Evolutionary conservation across 768 basidiomycete genomes (phyloP).

Genomic region (Daedalea quercina): DNA sequence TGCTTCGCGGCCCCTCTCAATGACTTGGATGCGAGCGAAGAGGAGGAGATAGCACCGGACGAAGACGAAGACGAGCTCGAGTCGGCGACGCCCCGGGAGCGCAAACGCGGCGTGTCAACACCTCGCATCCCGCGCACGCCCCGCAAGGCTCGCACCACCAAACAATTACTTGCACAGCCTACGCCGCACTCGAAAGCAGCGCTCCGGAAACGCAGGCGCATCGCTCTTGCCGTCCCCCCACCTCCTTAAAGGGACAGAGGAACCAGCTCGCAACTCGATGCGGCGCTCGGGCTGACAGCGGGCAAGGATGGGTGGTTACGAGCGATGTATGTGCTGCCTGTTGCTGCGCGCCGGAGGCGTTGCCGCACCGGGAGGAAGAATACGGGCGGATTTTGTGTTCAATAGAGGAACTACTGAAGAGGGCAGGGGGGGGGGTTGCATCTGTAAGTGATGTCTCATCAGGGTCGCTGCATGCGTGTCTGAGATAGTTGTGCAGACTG

Average conservation of each 20-base stretch:
- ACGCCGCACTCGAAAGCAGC: conserved; percentile 76
- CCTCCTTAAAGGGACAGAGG: conserved; percentile 27
- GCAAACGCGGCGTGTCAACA: conserved; percentile 21
- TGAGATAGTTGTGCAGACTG: conserved; percentile 60
- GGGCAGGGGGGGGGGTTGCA: conserved; percentile 90
- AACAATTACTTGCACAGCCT: conserved; percentile 45
- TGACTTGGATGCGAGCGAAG: not conserved
- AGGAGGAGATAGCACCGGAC: conserved; percentile 11
- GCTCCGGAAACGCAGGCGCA: conserved; percentile 40
- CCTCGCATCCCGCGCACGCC: conserved; percentile 13
- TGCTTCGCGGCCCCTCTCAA: not conserved
- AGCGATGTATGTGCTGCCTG: conserved; percentile 88
- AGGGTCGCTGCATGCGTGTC: not conserved
- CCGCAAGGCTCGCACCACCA: conserved; percentile 12
- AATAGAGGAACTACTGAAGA: conserved; percentile 82
- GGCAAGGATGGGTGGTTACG: conserved; percentile 69
- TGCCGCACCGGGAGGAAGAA: conserved; percentile 88
- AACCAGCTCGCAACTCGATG: conserved; percentile 20
- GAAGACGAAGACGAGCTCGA: conserved; percentile 10
- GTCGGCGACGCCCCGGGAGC: conserved; percentile 36
- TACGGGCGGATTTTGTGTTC: conserved; percentile 67
- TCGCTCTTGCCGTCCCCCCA: conserved; percentile 29
- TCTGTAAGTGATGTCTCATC: conserved; percentile 54
- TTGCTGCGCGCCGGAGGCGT: conserved; percentile 85
- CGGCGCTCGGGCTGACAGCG: conserved; percentile 22